These are phyloP conservation scores for Colletotrichum sansevieriae DNA, from an alignment of 2,329 filamentous ascomycete genomes.

Conservation along the genomic window DNA sequence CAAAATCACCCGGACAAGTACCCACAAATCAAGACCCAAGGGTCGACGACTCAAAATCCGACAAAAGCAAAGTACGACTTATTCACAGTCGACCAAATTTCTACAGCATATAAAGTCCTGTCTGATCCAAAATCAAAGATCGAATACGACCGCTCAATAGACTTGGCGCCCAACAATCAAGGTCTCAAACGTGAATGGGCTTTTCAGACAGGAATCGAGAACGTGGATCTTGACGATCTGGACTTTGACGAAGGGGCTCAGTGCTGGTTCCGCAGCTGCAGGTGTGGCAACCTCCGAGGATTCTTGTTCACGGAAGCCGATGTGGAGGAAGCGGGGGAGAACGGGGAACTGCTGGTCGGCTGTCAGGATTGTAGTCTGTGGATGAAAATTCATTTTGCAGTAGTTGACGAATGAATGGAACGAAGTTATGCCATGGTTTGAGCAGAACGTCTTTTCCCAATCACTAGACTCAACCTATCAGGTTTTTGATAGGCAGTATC, in stretches of 20 bases:
- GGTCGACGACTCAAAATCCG: conserved; percentile 15
- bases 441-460: too few species aligned
- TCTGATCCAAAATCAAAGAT: conserved; percentile 62
- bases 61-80: conserved; percentile 23
- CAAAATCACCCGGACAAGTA: conserved; percentile 75
- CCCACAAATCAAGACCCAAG: conserved; percentile 32
- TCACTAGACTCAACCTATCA: too few species aligned
- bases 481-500: too few species aligned
- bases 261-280: conserved; percentile 70
- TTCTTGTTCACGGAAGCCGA: conserved; percentile 71
- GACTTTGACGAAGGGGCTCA: conserved; percentile 60
- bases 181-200: conserved; percentile 44
- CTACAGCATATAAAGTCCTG: conserved; percentile 68
- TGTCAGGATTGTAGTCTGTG: conserved; percentile 77
- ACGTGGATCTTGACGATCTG: conserved; percentile 75
- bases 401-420: conserved; percentile 52
- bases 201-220: conserved; percentile 72
- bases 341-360: conserved; percentile 73
- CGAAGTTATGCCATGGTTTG: too few species aligned
- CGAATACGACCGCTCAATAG: conserved; percentile 67
- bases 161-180: conserved; percentile 48
- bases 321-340: conserved; percentile 68
- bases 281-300: conserved; percentile 73
- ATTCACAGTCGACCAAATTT: conserved; percentile 74
- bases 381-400: conserved; percentile 74